Percentiles rank a stretch among this genome's conserved stretches.
Conservation (phyloP, 2,329 filamentous ascomycete genomes). For the Scedosporium dehoogii region DNA sequence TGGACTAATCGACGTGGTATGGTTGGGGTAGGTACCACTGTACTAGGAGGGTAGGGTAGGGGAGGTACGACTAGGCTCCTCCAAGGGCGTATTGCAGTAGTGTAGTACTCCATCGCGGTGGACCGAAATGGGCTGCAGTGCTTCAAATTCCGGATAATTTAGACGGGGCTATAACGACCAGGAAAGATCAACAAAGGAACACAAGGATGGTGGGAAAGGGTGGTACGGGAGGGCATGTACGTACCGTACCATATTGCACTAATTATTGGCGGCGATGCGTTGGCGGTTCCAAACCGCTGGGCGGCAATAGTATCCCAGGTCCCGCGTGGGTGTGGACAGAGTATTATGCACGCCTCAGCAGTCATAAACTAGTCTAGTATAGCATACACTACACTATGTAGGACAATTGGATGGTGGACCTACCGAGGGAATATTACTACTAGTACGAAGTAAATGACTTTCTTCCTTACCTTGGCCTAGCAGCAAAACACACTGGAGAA, state of each 20-base stretch:
- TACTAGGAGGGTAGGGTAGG: no score
- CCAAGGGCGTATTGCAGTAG: no score
- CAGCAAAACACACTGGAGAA: background rate
- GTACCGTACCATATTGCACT: constrained; percentile 2
- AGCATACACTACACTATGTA: no score
- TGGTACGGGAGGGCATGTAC: constrained; percentile 1
- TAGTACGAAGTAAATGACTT: background rate
- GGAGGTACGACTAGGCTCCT: no score
- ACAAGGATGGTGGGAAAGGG: background rate
- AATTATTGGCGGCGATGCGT: constrained; percentile 1
- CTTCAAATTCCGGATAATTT: constrained; percentile 7
- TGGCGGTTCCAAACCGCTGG: constrained; percentile 6
- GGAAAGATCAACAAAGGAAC: constrained; percentile 6
- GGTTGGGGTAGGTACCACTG: background rate
- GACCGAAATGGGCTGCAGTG: background rate
- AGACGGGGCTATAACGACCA: constrained; percentile 6
- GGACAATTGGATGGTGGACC: background rate
- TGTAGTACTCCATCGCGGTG: background rate
- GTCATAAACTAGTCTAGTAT: background rate
- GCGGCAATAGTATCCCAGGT: constrained; percentile 3
- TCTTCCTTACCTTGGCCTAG: background rate
- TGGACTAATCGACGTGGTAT: background rate
- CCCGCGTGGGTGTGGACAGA: background rate
- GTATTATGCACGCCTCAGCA: constrained; percentile 3
- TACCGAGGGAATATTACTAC: background rate